Evolutionary conservation across 192 early-diverging fungal species (phyloP).

Genomic region (Powellomyces hirtus): DNA sequence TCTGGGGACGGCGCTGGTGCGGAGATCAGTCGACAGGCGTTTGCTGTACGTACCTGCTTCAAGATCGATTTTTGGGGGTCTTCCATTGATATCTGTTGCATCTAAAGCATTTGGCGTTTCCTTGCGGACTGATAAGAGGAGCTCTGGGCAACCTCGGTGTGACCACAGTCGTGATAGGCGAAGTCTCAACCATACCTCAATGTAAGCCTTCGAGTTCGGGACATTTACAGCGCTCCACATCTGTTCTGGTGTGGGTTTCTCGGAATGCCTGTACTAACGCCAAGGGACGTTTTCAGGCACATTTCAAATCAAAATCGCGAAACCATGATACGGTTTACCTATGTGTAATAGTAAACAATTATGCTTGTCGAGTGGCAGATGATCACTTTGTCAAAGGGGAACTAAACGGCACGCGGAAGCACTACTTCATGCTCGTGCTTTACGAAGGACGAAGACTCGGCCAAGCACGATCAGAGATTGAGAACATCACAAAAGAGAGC

Average conservation of each 20-base stretch:
- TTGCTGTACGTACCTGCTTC: conserved; percentile 59
- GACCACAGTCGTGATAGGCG: conserved; percentile 79
- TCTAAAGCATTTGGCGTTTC: conserved; percentile 89
- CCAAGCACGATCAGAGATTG: no score
- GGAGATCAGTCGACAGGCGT: conserved; percentile 74
- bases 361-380: no score
- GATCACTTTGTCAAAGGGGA: no score
- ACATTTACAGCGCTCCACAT: no score
- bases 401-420: no score
- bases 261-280: not conserved
- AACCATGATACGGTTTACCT: no score
- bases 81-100: not conserved
- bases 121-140: conserved; percentile 95
- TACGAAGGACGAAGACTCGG: no score
- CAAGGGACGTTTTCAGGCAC: conserved; percentile 6
- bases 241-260: not conserved
- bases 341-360: no score
- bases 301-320: conserved; percentile 31
- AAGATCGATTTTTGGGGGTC: not conserved
- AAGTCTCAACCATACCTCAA: conserved; percentile 60
- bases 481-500: no score
- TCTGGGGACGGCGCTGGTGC: conserved; percentile 73
- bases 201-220: no score
- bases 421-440: no score
- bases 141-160: conserved; percentile 90